Base-by-base conservation (phyloP, 192 early-diverging fungal genomes). In the Gaertneriomyces sp. region DNA sequence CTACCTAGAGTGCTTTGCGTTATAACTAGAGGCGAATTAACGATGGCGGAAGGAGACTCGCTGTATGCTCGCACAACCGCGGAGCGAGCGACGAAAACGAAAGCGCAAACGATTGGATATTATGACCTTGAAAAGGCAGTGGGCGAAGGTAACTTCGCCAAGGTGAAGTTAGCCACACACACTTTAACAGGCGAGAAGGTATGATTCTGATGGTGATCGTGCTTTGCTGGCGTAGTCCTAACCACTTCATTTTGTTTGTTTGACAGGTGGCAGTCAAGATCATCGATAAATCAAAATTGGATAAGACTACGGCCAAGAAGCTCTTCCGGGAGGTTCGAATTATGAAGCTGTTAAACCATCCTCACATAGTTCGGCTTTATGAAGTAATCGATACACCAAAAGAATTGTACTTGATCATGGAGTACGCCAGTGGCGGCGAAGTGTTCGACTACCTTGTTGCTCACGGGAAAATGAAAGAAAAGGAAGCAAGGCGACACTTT, bases 381-480 rank as follows among this genome's bases (percentile, higher is more conserved):
- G 84, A 85, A 73, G 84, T 85, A n/a, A 85, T 85, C 49, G 84
- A 85, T 63, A 85, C 84, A 5, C 79, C 82, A 39, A 79, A 81
- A 43, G 84, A 85, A 61, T 61, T 85, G 53, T 85, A 80, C 58
- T 69, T 85, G 14, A 73, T 85, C 59, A 81, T 85, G 82, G 84
- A 85, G 52, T 85, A 85, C 64, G 81, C 76, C 3, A 51, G 79
- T 12, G 82, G 84, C 47, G 84, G 84, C 39, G 84, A 85, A 68
- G 77, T 85, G 49, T 85, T 84, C 67, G 84, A 85, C 70, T 85
- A 85, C 72, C 69, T 85, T 20, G 84, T 85, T 20, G 84, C 84
- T 0, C 84, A 85, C 69, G 84, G 84, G 1, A 39, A 80, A 12
- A 85, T 85, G 84, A 85, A 85, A 62, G 84, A 85, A 68, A 85